A percentile compares a stretch with the other conserved stretches of the same genome.
phyloP scores from a whole-genome alignment of 805 yeast genomes.

The Blastobotrys peoriensis region DNA sequence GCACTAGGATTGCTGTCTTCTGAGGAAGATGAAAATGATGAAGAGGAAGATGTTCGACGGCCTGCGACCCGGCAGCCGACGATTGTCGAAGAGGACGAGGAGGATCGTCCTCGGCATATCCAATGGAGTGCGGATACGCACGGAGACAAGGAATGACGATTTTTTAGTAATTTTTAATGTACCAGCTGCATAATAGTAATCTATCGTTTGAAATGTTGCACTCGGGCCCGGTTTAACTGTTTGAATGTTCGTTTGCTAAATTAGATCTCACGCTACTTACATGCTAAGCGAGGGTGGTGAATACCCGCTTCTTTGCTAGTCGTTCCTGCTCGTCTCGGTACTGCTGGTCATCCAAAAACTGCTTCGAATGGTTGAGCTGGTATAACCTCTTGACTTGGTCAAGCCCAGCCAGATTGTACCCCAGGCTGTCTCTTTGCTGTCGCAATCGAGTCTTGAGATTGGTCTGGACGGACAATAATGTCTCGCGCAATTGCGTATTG shows the following conservation, averaged over 20 bases:
- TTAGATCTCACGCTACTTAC: too few species aligned
- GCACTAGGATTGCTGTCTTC: slow-evolving; percentile 28
- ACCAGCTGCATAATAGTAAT: too few species aligned
- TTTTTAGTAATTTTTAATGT: too few species aligned
- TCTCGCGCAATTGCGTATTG: slow-evolving; percentile 45
- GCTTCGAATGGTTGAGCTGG: slow-evolving; percentile 67
- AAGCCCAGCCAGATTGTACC: slow-evolving; percentile 81
- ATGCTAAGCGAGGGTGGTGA: slow-evolving; percentile 28
- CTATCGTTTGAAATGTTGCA: too few species aligned
- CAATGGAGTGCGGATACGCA: slow-evolving; percentile 18
- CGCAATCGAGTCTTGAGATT: slow-evolving; percentile 55
- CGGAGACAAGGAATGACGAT: too few species aligned
- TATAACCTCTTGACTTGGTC: slow-evolving; percentile 69
- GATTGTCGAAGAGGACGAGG: slow-evolving; percentile 15
- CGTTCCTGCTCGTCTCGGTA: slow-evolving; percentile 48
- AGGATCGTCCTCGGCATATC: slow-evolving; percentile 5
- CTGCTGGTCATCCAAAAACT: slow-evolving; percentile 64
- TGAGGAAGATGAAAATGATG: slow-evolving; percentile 22
- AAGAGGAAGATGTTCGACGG: slow-evolving; percentile 6
- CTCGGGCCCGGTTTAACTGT: too few species aligned
- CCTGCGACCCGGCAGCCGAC: slow-evolving; percentile 8
- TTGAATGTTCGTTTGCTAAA: too few species aligned
- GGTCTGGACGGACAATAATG: slow-evolving; percentile 55
- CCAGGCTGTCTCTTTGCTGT: slow-evolving; percentile 53
- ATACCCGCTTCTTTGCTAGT: slow-evolving; percentile 65